These are phyloP conservation scores for Evernia prunastri DNA, from an alignment of 495 filamentous ascomycete genomes.

Conservation along the genomic window DNA sequence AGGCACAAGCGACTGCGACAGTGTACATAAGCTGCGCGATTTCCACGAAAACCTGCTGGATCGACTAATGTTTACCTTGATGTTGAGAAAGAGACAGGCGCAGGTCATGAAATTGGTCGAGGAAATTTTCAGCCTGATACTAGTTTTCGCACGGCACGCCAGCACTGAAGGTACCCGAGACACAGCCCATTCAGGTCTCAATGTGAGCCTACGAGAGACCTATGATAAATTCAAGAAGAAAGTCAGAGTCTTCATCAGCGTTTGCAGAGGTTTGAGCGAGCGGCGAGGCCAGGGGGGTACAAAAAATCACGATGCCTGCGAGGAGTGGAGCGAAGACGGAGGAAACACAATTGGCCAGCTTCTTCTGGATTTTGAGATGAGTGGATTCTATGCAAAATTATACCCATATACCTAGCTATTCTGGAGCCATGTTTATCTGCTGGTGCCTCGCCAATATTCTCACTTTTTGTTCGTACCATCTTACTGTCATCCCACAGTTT, in stretches of 20 bases:
- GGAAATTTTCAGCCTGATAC: conserved; percentile 64
- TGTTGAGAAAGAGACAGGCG: conserved; percentile 63
- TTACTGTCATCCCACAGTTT: neutral
- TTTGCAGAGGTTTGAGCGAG: conserved; percentile 26
- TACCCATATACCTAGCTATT: conserved; percentile 2
- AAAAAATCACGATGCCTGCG: neutral
- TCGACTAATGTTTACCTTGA: conserved; percentile 63
- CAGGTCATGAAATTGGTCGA: conserved; percentile 69
- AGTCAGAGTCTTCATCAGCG: conserved; percentile 21
- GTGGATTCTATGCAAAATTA: conserved; percentile 23
- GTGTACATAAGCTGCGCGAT: conserved; percentile 58
- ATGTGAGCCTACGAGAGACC: neutral
- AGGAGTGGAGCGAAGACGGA: conserved; percentile 12
- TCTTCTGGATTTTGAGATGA: conserved; percentile 25
- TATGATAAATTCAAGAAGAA: conserved; percentile 24
- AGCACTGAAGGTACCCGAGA: neutral
- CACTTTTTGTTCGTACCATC: neutral
- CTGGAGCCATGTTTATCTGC: neutral
- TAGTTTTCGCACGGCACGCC: conserved; percentile 51
- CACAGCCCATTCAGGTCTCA: neutral
- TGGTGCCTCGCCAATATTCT: neutral
- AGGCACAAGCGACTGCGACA: conserved; percentile 34
- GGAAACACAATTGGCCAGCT: conserved; percentile 23
- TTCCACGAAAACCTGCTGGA: conserved; percentile 74
- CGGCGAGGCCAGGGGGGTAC: conserved; percentile 12